These are phyloP conservation scores for Monilinia polystroma DNA, from an alignment of 2,329 filamentous ascomycete genomes.

Conservation along the genomic window DNA sequence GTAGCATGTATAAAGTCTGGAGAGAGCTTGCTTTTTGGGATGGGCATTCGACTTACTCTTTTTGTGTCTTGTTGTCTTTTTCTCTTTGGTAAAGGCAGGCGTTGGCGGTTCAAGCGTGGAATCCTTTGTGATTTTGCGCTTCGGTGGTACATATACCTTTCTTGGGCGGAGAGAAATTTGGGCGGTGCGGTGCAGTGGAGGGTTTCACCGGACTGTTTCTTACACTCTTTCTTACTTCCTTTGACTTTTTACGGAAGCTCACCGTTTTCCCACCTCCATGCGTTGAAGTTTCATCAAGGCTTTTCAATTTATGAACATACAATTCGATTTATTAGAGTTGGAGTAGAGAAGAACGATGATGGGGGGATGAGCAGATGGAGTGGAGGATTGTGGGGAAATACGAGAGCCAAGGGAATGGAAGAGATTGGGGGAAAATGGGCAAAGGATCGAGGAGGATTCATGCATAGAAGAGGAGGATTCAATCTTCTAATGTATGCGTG, in stretches of 20 bases:
- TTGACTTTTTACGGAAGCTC: not conserved
- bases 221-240: not conserved
- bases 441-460: not conserved
- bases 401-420: not conserved
- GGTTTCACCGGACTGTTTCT: not conserved
- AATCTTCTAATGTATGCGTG: not conserved
- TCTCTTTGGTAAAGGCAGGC: not conserved
- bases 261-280: too few species aligned
- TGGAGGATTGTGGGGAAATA: not conserved
- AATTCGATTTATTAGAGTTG: not conserved
- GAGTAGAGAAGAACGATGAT: not conserved
- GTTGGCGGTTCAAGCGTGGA: slow-evolving; percentile 6
- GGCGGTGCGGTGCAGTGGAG: not conserved
- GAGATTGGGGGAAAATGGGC: not conserved
- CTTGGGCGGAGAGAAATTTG: not conserved
- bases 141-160: slow-evolving; percentile 7
- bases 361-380: not conserved
- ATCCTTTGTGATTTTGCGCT: slow-evolving; percentile 7
- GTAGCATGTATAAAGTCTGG: not conserved
- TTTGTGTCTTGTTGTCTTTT: not conserved
- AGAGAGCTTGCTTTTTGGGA: not conserved
- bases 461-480: not conserved
- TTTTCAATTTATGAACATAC: slow-evolving; percentile 15
- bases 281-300: too few species aligned
- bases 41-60: slow-evolving; percentile 2